A percentile compares a stretch with the other conserved stretches of the same genome.
Evolutionary conservation across 108 stramenopile genomes (phyloP).

Genomic region (Cylindrotheca closterium): DNA sequence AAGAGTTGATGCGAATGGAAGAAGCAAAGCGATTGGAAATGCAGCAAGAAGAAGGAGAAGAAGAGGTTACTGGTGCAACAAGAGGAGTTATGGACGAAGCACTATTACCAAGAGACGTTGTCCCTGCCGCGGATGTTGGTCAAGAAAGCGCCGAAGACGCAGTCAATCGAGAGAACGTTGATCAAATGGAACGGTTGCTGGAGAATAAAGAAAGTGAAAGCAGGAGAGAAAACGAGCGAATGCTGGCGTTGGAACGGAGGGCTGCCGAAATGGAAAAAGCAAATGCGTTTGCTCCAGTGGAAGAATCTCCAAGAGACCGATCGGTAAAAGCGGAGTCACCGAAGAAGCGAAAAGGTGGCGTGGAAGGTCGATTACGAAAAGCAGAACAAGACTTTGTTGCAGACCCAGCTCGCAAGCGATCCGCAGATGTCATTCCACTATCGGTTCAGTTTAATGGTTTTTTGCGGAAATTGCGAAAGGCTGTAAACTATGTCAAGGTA

Average conservation of each 20-base stretch:
- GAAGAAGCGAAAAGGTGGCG: background rate
- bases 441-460: slow-evolving; percentile 11
- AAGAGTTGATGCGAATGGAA: too few relatives aligned
- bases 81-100: too few relatives aligned
- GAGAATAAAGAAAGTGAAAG: background rate
- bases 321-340: background rate
- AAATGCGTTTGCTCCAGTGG: background rate
- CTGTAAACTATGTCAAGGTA: slow-evolving; percentile 11
- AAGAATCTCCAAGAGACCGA: background rate
- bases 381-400: background rate
- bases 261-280: background rate
- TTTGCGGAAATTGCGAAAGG: slow-evolving; percentile 12
- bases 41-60: background rate
- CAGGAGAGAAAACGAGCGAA: background rate
- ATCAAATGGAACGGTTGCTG: background rate
- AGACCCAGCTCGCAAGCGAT: background rate
- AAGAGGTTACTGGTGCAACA: background rate
- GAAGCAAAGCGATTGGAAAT: background rate
- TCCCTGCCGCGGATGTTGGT: too few relatives aligned
- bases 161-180: background rate
- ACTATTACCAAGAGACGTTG: too few relatives aligned
- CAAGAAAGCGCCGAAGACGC: background rate
- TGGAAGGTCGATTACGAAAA: background rate
- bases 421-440: slow-evolving; percentile 25
- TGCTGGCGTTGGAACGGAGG: background rate